A percentile compares a stretch with the other conserved stretches of the same genome.
phyloP scores from a whole-genome alignment of 2,329 filamentous ascomycete genomes.

The Pseudogymnoascus sp. region DNA sequence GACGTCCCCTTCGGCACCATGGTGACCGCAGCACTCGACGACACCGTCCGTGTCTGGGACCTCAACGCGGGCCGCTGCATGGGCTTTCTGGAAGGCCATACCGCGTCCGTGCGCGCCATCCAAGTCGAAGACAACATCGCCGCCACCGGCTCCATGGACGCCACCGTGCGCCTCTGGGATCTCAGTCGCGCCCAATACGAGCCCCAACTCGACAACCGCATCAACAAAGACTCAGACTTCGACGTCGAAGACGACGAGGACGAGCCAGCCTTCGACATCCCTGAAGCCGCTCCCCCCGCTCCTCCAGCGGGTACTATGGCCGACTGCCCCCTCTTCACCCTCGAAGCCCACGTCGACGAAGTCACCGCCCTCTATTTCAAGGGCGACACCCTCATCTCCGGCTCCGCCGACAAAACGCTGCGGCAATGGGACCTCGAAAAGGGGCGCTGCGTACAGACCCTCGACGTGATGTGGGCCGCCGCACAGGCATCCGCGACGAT shows the following conservation, averaged over 20 bases:
- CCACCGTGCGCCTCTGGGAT: constrained; percentile 92
- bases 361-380: constrained; percentile 89
- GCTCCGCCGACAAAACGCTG: constrained; percentile 93
- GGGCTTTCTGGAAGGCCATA: constrained; percentile 84
- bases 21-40: constrained; percentile 85
- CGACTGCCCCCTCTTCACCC: constrained; percentile 80
- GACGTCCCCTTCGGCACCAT: constrained; percentile 95
- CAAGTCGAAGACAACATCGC: constrained; percentile 95
- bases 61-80: constrained; percentile 88
- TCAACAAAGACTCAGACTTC: constrained; percentile 49
- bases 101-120: constrained; percentile 83
- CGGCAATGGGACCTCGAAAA: constrained; percentile 97
- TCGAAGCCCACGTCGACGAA: constrained; percentile 87
- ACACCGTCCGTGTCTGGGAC: constrained; percentile 94
- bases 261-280: constrained; percentile 62
- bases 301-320: constrained; percentile 72
- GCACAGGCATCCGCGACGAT: constrained; percentile 74
- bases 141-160: constrained; percentile 89
- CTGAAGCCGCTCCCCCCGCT: constrained; percentile 58
- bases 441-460: constrained; percentile 92
- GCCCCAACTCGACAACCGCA: constrained; percentile 45
- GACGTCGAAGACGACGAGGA: constrained; percentile 51
- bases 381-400: constrained; percentile 83
- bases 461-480: constrained; percentile 96
- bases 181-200: constrained; percentile 80